Conservation (phyloP, 257 asterid genomes). For the Schizonepeta tenuifolia region DNA sequence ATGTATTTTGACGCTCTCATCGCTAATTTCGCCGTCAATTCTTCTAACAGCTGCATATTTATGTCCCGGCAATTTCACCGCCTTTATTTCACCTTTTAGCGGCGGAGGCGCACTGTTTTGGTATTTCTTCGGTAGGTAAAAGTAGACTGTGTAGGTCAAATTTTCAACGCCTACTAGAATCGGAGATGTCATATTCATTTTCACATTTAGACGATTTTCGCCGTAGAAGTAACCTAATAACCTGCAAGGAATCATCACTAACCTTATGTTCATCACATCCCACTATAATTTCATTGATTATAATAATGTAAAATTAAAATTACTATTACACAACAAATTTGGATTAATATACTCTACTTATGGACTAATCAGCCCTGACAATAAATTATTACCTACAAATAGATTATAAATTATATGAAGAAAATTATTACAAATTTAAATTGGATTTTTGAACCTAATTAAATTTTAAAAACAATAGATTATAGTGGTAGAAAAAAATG, state of each 20-base stretch:
- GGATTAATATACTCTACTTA: no score
- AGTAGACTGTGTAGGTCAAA: neutral
- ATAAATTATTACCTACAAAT: no score
- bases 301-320: no score
- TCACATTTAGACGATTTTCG: neutral
- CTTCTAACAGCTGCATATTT: neutral
- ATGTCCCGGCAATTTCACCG: neutral
- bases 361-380: no score
- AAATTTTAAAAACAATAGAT: no score
- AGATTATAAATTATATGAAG: no score
- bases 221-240: neutral
- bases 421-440: no score
- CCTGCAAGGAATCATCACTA: neutral
- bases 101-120: neutral
- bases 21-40: neutral
- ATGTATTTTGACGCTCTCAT: neutral
- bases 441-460: no score
- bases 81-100: neutral
- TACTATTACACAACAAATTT: no score
- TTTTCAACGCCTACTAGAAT: neutral
- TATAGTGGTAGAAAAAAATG: no score
- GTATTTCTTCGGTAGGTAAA: neutral
- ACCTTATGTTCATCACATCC: no score
- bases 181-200: neutral
- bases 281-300: no score